Evolutionary conservation across 2,329 filamentous ascomycete genomes (phyloP).

Genomic region (Sphaerulina populicola): DNA sequence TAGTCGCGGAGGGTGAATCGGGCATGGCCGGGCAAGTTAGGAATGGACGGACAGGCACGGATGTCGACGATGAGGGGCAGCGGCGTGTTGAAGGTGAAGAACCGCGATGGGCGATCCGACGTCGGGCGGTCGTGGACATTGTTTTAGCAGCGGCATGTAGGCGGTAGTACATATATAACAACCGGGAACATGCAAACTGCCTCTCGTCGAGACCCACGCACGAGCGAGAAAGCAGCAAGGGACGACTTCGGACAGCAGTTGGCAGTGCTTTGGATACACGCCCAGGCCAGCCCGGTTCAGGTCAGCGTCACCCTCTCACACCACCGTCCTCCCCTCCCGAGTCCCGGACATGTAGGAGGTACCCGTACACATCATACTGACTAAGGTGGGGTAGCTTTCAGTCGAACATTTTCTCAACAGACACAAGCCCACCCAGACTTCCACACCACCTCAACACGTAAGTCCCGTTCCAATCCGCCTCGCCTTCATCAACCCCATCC

Average conservation of each 20-base stretch:
- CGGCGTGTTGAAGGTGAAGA: background rate
- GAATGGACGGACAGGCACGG: constrained; percentile 3
- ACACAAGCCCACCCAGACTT: background rate
- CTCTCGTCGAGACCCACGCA: background rate
- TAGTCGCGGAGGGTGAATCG: constrained; percentile 2
- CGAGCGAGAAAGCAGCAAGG: background rate
- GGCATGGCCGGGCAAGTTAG: constrained; percentile 1
- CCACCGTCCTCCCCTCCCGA: too few species aligned
- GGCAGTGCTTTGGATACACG: background rate
- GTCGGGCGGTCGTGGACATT: too few species aligned
- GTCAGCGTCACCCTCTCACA: background rate
- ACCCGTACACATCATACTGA: background rate
- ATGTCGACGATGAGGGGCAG: background rate
- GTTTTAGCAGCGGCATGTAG: too few species aligned
- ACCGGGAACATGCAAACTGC: too few species aligned
- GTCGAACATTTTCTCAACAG: background rate
- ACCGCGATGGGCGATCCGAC: too few species aligned
- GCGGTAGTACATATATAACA: constrained; percentile 1
- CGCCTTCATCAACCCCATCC: background rate
- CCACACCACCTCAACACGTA: too few species aligned
- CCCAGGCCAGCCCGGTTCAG: background rate
- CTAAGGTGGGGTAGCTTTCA: background rate
- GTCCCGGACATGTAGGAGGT: too few species aligned
- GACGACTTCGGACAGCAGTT: background rate
- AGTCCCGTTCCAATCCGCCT: too few species aligned